Evolutionary conservation across 1,284 basidiomycete genomes (phyloP).

Genomic region (Laetiporus sulphureus): DNA sequence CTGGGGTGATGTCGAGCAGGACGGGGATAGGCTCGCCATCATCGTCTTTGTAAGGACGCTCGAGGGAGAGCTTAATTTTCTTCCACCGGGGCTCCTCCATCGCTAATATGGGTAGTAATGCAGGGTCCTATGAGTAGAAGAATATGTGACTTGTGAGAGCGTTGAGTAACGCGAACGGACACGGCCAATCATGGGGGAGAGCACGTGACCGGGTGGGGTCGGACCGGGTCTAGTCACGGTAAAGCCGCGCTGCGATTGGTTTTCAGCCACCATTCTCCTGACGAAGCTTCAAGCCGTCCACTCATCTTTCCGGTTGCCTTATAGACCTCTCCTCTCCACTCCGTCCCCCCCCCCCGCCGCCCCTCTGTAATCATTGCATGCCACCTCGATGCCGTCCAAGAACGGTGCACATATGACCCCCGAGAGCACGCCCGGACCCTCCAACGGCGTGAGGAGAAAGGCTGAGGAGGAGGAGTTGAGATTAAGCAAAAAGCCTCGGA

Average conservation of each 20-base stretch:
- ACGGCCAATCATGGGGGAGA: too few relatives aligned
- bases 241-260: too few relatives aligned
- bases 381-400: constrained; percentile 22
- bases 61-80: constrained; percentile 58
- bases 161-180: not conserved
- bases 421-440: constrained; percentile 15
- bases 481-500: constrained; percentile 62
- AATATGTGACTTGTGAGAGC: not conserved
- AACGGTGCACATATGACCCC: constrained; percentile 11
- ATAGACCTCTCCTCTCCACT: not conserved
- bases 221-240: not conserved
- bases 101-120: too few relatives aligned
- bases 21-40: constrained; percentile 50
- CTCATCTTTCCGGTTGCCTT: not conserved
- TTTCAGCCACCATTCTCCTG: too few relatives aligned
- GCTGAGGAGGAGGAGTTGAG: constrained; percentile 50
- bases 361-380: not conserved
- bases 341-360: not conserved
- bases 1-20: constrained; percentile 63
- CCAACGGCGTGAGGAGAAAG: constrained; percentile 41
- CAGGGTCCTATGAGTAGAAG: too few relatives aligned
- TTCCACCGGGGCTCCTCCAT: constrained; percentile 46
- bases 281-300: too few relatives aligned
- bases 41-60: constrained; percentile 75
- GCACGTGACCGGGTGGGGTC: constrained; percentile 4